Evolutionary conservation across 257 asterid species (phyloP).

Genomic region (Nicotiana tabacum): DNA sequence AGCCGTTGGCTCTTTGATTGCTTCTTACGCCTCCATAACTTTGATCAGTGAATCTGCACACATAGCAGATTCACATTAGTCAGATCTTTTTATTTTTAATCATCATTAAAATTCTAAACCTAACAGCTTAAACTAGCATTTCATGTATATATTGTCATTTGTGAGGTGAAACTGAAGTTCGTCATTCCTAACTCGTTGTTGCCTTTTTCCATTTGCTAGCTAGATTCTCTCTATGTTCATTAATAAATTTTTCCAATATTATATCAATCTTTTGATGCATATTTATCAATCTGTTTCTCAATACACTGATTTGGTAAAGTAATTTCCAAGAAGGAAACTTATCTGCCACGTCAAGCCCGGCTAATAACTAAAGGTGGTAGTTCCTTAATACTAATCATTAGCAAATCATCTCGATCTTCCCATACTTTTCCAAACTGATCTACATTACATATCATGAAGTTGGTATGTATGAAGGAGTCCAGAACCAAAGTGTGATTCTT

Average conservation of each 20-base stretch:
- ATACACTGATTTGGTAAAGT: background rate
- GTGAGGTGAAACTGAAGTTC: background rate
- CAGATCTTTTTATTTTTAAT: too few relatives aligned
- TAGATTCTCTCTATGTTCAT: background rate
- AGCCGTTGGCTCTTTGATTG: too few relatives aligned
- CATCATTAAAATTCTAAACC: too few relatives aligned
- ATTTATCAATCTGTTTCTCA: background rate
- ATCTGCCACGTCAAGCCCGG: background rate
- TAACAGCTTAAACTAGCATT: too few relatives aligned
- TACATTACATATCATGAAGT: background rate
- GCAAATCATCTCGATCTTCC: background rate
- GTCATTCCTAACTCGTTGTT: background rate
- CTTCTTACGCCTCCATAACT: too few relatives aligned
- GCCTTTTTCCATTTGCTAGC: background rate
- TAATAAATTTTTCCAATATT: background rate
- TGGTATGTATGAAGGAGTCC: background rate
- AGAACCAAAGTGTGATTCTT: too few relatives aligned
- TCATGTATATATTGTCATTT: background rate
- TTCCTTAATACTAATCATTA: background rate
- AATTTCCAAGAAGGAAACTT: background rate
- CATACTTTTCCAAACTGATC: background rate
- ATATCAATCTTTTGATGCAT: conserved; percentile 1
- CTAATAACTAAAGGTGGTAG: too few relatives aligned
- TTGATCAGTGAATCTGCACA: too few relatives aligned
- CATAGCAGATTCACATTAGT: too few relatives aligned